Percentiles rank a stretch among this genome's conserved stretches.
Conservation (phyloP, 768 basidiomycete species). For the Mycena venus region DNA sequence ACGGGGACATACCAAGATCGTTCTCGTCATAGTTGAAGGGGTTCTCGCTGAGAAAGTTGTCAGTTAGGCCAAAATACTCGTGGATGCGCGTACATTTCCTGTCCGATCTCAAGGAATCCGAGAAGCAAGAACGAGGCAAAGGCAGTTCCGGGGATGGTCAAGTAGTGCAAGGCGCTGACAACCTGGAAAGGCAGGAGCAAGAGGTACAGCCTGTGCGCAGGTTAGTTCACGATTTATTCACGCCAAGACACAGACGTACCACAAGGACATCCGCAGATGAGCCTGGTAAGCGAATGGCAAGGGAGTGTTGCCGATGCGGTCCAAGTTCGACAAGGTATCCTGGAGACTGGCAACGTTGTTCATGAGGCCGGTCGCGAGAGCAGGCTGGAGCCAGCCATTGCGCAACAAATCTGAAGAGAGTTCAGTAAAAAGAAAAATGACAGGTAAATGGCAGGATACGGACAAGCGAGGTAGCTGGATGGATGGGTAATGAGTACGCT, state of each 20-base stretch:
- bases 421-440: neutral
- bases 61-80: neutral
- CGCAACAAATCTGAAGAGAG: slow-evolving; percentile 55
- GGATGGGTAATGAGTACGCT: slow-evolving; percentile 3
- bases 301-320: slow-evolving; percentile 75
- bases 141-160: slow-evolving; percentile 73
- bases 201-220: slow-evolving; percentile 45
- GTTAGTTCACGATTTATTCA: neutral
- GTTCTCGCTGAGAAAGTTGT: slow-evolving; percentile 61
- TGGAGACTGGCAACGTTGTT: slow-evolving; percentile 63
- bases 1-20: slow-evolving; percentile 63
- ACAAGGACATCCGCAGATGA: slow-evolving; percentile 72
- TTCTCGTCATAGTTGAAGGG: slow-evolving; percentile 79
- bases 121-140: slow-evolving; percentile 74
- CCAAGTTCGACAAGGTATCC: slow-evolving; percentile 70
- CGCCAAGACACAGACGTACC: slow-evolving; percentile 50
- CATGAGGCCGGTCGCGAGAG: slow-evolving; percentile 65
- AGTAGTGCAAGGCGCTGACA: slow-evolving; percentile 51
- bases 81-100: slow-evolving; percentile 64
- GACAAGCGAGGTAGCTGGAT: slow-evolving; percentile 32
- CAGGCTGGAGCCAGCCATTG: slow-evolving; percentile 61
- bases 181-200: slow-evolving; percentile 68
- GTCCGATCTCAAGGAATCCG: slow-evolving; percentile 76
- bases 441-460: neutral
- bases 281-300: slow-evolving; percentile 80